Evolutionary conservation across 2,329 filamentous ascomycete genomes (phyloP), one percentile per base, ranked within the genome.

Genomic region (Ophiocordyceps australis): DNA sequence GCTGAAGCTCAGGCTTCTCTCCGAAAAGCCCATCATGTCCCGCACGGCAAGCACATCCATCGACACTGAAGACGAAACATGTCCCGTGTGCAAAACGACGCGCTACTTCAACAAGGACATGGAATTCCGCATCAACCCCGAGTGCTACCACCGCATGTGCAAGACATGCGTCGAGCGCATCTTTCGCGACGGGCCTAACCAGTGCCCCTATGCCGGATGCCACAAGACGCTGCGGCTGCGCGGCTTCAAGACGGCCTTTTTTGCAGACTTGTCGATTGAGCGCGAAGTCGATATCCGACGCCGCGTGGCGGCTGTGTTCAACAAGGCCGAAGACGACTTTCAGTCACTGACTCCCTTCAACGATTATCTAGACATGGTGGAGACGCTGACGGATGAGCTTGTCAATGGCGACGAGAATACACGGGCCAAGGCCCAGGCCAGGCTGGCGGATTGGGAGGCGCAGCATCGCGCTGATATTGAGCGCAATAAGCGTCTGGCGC

Each of bases 81-180:
- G 89, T 56, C 89, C 86, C 30, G 81, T 95, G 38, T 98, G 89
- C 76, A 94, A 94, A 56, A 91, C 83, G 31, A 81, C 80, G 32
- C 80, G 83, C 36, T 95, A 95, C 59, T 76, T 95, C 42, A 94
- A 94, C 59, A 74, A 74, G 32, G 76, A 83, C 55, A 85, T 98
- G 68, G 68, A 76, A 36, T 95, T 98, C 55, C 77, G 89, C 39
- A 85, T 98, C 57, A 94, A 95, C 50, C 82, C 86, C 7, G 83
- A 92, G 61, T 98, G 89, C 66, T 98, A 98, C 61, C 89, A 98
- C 62, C 82, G 82, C 38, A 95, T 98, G 81, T 98, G 89, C 61
- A 77, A 82, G 49, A 85, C 80, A 30, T 98, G 89, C 57, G 85
- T 95, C 22, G 79, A 86, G 51, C 78, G 86, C 29, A 80, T 95